Evolutionary conservation across 176 grass and related monocot genomes (phyloP), one percentile per base, ranked within the genome.

Genomic region (Aegilops umbellulata): DNA sequence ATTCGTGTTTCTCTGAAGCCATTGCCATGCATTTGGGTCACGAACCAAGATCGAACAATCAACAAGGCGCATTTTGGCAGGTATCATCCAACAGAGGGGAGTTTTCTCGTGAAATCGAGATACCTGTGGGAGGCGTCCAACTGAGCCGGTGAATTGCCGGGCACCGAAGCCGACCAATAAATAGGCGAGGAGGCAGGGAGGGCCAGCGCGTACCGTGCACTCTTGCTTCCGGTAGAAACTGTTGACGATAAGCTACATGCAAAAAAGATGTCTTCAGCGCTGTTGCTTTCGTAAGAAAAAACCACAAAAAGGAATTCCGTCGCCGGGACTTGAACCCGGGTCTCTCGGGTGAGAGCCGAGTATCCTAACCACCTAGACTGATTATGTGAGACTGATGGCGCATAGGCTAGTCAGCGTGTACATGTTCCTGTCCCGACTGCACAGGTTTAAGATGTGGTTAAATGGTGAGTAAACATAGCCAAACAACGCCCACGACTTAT

Each of bases 311-410:
- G 3, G n/a, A n/a, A 4, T 89, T 97, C 81, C 90, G 82, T 92
- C 90, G 86, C 81, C 86, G 86, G 95, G 81, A 94, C 79, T 97
- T 32, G 74, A 84, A 94, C 90, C 84, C 88, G 78, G 83, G 95
- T 95, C 88, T 91, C 84, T 98, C 81, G 85, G 86, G 88, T 95
- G 91, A 98, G 93, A 94, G 93, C 88, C 86, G 90, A 94, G 90
- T 95, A 95, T 94, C 96, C 90, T 98, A 92, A 94, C 91, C 91
- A 98, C 72, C 91, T 92, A 98, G 91, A 95, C 89, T 91, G 84
- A 76, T 20, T 74, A 0, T 41, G 64, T 20, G 16, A 2, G 14
- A 13, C 0, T 47, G 13, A 0, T 1, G 44, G 13, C 44, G 4
- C 13, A 5, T 1, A 15, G 4, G 1, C 5, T 15, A 1, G 4